Percentiles rank a stretch among this genome's conserved stretches.
These are phyloP conservation scores for Cystoderma amianthinum DNA, from an alignment of 768 basidiomycete genomes.

Conservation along the genomic window DNA sequence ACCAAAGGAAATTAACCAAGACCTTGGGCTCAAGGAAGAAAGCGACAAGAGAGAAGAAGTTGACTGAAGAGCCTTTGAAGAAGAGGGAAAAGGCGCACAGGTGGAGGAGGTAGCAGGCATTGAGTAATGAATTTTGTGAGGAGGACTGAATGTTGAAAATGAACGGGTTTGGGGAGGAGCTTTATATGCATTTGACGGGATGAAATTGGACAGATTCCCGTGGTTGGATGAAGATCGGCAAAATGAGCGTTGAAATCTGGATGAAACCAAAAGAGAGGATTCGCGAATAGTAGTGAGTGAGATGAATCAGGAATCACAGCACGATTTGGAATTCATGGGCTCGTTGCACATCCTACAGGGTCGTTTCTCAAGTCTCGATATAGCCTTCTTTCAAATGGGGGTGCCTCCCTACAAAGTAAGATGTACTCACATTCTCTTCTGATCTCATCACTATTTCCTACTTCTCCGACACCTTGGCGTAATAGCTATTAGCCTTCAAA, in stretches of 20 bases:
- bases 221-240: conserved; percentile 38
- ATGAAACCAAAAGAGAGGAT: conserved; percentile 11
- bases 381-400: conserved; percentile 12
- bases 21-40: conserved; percentile 35
- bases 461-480: conserved; percentile 21
- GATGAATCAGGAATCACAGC: too few species aligned
- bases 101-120: conserved; percentile 30
- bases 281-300: too few species aligned
- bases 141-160: conserved; percentile 18
- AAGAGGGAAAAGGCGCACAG: conserved; percentile 34
- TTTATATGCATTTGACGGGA: conserved; percentile 28
- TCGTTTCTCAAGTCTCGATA: conserved; percentile 18
- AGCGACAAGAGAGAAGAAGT: conserved; percentile 34
- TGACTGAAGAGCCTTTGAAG: conserved; percentile 35
- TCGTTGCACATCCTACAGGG: conserved; percentile 13
- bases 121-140: conserved; percentile 9
- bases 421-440: conserved; percentile 16
- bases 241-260: conserved; percentile 16
- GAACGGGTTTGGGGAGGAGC: conserved; percentile 14
- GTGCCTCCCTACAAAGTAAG: conserved; percentile 16
- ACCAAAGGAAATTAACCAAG: conserved; percentile 48
- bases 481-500: too few species aligned
- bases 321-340: conserved; percentile 8
- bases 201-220: conserved; percentile 26
- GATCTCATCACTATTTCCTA: conserved; percentile 23